A percentile compares a stretch with the other conserved stretches of the same genome.
Conservation (phyloP, 2,329 filamentous ascomycete genomes). For the Aspergillus alliaceus region DNA sequence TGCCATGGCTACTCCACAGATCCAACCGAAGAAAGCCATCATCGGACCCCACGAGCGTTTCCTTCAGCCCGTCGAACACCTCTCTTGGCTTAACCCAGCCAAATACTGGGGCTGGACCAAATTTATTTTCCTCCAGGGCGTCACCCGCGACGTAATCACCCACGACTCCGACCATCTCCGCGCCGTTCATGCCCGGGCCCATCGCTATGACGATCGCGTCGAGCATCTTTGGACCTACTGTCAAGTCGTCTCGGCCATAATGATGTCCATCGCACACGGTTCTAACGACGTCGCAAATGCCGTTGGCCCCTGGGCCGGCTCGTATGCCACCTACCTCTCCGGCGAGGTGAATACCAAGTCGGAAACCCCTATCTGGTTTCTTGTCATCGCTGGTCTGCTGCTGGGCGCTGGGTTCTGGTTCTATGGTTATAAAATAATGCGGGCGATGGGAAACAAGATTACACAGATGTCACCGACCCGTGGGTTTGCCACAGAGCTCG, state of each 20-base stretch:
- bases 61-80: constrained; percentile 19
- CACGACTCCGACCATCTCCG: constrained; percentile 41
- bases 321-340: constrained; percentile 36
- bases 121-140: constrained; percentile 45
- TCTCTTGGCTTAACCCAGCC: constrained; percentile 18
- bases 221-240: constrained; percentile 51
- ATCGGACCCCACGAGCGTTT: constrained; percentile 26
- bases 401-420: constrained; percentile 46
- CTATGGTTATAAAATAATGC: constrained; percentile 44
- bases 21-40: constrained; percentile 19
- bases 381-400: constrained; percentile 38
- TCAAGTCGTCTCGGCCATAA: constrained; percentile 43
- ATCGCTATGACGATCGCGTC: constrained; percentile 47
- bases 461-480: constrained; percentile 39
- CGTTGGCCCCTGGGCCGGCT: constrained; percentile 42
- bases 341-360: constrained; percentile 34
- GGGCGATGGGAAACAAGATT: constrained; percentile 43
- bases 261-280: constrained; percentile 47
- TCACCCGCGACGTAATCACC: constrained; percentile 43
- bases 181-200: constrained; percentile 42
- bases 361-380: constrained; percentile 42
- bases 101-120: constrained; percentile 43
- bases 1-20: constrained; percentile 17
- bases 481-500: constrained; percentile 39
- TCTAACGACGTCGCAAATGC: constrained; percentile 48